phyloP scores from a whole-genome alignment of 1,284 basidiomycete genomes.

The Schizophyllum amplum region DNA sequence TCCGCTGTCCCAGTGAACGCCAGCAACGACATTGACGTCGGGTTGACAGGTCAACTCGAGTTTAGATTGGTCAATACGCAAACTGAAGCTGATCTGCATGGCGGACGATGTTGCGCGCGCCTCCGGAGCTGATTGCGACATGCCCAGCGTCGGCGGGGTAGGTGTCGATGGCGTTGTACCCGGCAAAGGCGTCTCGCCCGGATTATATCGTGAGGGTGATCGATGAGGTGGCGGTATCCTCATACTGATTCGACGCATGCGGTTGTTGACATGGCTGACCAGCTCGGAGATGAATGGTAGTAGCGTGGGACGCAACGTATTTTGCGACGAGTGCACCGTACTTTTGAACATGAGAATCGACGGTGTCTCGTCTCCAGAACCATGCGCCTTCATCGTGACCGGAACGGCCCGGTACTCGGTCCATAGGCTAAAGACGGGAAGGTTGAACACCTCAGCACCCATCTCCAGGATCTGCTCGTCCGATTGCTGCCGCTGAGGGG shows the following conservation, averaged over 20 bases:
- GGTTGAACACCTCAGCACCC: constrained; percentile 56
- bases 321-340: constrained; percentile 81
- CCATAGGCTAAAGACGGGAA: constrained; percentile 82
- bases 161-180: constrained; percentile 2
- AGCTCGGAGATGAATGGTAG: constrained; percentile 79
- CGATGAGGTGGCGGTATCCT: constrained; percentile 15
- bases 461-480: constrained; percentile 40
- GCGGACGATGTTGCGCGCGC: constrained; percentile 29
- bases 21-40: constrained; percentile 82
- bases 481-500: constrained; percentile 24
- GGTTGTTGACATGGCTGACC: constrained; percentile 53
- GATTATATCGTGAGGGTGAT: constrained; percentile 13
- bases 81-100: constrained; percentile 71
- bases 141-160: constrained; percentile 1
- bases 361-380: constrained; percentile 28
- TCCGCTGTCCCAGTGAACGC: constrained; percentile 85
- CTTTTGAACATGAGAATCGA: constrained; percentile 67
- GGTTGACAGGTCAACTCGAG: constrained; percentile 81
- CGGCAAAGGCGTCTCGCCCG: not conserved
- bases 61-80: constrained; percentile 83
- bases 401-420: constrained; percentile 65
- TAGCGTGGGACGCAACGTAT: constrained; percentile 72
- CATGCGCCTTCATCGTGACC: constrained; percentile 27
- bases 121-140: constrained; percentile 6
- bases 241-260: constrained; percentile 41